phyloP scores from a whole-genome alignment of 2,329 filamentous ascomycete species.

The Aspergillus viridinutans region DNA sequence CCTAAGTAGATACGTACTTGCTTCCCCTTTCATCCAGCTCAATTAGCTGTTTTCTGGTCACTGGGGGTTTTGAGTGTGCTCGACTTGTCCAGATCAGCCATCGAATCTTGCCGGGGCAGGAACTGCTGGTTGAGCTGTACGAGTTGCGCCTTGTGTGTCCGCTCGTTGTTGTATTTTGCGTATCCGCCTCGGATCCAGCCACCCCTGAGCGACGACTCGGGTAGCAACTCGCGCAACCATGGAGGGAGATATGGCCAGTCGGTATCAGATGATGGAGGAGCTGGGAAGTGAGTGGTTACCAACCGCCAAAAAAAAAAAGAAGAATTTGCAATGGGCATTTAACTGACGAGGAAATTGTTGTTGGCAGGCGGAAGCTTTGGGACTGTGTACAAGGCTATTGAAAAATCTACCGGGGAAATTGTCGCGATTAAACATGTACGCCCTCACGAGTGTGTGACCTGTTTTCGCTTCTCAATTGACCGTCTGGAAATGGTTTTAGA shows the following conservation, averaged over 20 bases:
- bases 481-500: constrained; percentile 51
- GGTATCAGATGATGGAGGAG: constrained; percentile 94
- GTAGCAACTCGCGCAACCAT: constrained; percentile 25
- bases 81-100: constrained; percentile 13
- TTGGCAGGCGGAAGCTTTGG: constrained; percentile 83
- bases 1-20: background rate
- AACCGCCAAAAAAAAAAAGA: background rate
- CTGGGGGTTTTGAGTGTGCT: background rate
- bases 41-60: background rate
- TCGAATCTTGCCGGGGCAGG: constrained; percentile 8
- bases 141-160: constrained; percentile 12
- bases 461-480: constrained; percentile 11
- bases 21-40: background rate
- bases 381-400: constrained; percentile 93
- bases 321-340: constrained; percentile 4
- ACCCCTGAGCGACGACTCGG: constrained; percentile 4
- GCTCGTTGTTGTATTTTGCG: constrained; percentile 5
- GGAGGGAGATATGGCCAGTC: constrained; percentile 63
- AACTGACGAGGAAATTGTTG: constrained; percentile 16
- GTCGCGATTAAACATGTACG: constrained; percentile 95
- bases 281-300: constrained; percentile 69
- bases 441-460: constrained; percentile 10
- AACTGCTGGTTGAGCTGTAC: constrained; percentile 12
- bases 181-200: constrained; percentile 4
- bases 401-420: constrained; percentile 82